Evolutionary conservation across 106 monocot species (phyloP), one percentile per base, ranked within the genome.

Genomic region (Dendrobium nobile): DNA sequence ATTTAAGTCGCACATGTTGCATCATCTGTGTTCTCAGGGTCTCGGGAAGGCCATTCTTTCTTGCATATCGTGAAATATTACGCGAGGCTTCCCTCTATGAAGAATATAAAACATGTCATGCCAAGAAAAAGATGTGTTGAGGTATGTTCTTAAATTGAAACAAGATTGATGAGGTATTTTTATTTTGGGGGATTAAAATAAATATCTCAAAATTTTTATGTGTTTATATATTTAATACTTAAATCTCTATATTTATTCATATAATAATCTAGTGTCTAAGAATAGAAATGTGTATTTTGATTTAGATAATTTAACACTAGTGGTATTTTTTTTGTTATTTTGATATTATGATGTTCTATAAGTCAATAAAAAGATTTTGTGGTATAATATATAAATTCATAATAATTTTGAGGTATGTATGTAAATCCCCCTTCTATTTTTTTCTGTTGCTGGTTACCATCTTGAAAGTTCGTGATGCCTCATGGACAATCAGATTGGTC

Each of bases 1-100:
- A 93, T 47, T 85, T 85, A n/a, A 93, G 88, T 41, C 83, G 83
- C 47, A 88, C 48, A 73, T 93, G 90, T 3, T 90, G 80, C 68
- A 90, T 74, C 81, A 90, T 88, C 78, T 93, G 90, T 45, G 85
- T 83, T 59, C 75, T 78, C 67, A 93, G 74, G 20, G 47, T 75
- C 16, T 87, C 59, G 3, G 87, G 84, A 18, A 93, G 87, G 19
- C 75, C 72, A 22, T 93, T 88, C 79, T 81, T 86, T 79, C 55
- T 87, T 41, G 86, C 85, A 47, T 77, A 93, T 9, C 84, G 42
- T 22, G 88, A 88, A 13, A 81, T 75, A 59, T 85, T 72, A 72
- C 81, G 65, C 4, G 85, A 84, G 40, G 42, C 58, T 11, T 90
- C 85, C 76, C 90, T 93, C 92, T 93, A 76, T 26, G 41, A 79